Evolutionary conservation across 78 protist genomes (phyloP), one percentile per base, ranked within the genome.

Genomic region (Speleostelium caveatum): DNA sequence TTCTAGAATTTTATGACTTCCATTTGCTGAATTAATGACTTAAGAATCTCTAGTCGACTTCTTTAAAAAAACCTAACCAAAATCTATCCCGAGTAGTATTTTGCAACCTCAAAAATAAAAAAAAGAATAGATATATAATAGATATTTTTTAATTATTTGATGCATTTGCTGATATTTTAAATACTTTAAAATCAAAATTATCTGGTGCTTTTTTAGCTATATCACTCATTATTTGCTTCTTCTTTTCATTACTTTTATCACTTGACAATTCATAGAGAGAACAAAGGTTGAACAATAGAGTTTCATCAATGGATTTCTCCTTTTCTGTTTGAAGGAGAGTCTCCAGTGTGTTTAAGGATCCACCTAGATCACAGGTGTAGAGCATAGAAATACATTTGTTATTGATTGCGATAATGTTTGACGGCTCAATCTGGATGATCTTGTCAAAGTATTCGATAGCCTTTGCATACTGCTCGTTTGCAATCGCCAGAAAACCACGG

Each of bases 341-440:
- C 45, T 83, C 91, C 14, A 83, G 53, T 30, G 26, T 24, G 3
- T 56, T 65, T 14, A 83, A 58, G 0, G 91, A 62, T 17, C 91
- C 91, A 58, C 80, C 67, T 2, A 83, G 32, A 59, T 83, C 91
- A 42, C 91, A 83, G 2, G 91, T 83, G 16, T 83, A 83, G 42
- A 83, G 42, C 91, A 83, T 83, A 24, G 79, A 38, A 8, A 83
- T 83, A 83, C 91, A 83, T 69, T 83, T 83, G 55, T 83, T 83
- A 39, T 83, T 83, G 60, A 63, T 61, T 1, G 91, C 91, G 3
- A 53, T 24, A 10, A 83, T 51, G 38, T 83, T 83, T 30, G 16
- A 56, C 28, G 77, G 77, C 14, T 83, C 91, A 21, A 83, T 51
- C 49, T 69, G 17, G 12, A 69, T 22, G 30, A 83, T 49, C 3